Base-by-base conservation (phyloP, 2,329 filamentous ascomycete species). In the Cryphonectria radicalis region DNA sequence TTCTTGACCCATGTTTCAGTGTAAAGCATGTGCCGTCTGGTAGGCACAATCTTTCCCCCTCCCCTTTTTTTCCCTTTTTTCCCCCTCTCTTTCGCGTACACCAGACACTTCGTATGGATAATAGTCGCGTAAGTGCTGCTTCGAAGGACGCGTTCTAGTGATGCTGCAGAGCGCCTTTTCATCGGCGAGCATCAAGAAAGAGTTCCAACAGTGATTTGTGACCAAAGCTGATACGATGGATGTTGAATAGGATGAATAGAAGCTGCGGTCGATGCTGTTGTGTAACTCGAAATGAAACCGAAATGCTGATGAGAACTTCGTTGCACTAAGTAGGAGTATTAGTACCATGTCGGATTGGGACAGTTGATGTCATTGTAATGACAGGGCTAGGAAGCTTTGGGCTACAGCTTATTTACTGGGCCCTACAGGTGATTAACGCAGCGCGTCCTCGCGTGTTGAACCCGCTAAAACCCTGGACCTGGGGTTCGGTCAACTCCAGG, bases 1-100 rank as follows among this genome's bases (percentile, higher is more conserved):
- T 40, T 74, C 60, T 35, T 22, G 53, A 10, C 22, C 57, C 67
- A 73, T 74, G 40, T 37, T 64, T 64, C 28, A 64, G 60, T 10
- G 57, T 42, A 25, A 35, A 28, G n/a, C 17, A 8, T 53, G 66
- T 28, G 57, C 19, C 32, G 32, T 43, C 19, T 43, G n/a, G 50
- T 4, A 5, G 28, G 11, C n/a, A 42, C n/a, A 40, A 14, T 3
- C 7, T 22, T 35, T 35, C 4, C 8, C 22, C 22, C 57, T 28
- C 25, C 28, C 28, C 25, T 28, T 13, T 35, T 35, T n/a, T 11
- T 40, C 22, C 13, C 3, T 11, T n/a, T n/a, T 19, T n/a, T 32
- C 4, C 8, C 7, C 8, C 32, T 32, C 32, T 37, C 35, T 19
- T 6, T 19, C 10, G 59, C 7, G 11, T n/a, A 62, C 19, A 19